phyloP scores from a whole-genome alignment of 306 rosid species.

The Acacia confusa region DNA sequence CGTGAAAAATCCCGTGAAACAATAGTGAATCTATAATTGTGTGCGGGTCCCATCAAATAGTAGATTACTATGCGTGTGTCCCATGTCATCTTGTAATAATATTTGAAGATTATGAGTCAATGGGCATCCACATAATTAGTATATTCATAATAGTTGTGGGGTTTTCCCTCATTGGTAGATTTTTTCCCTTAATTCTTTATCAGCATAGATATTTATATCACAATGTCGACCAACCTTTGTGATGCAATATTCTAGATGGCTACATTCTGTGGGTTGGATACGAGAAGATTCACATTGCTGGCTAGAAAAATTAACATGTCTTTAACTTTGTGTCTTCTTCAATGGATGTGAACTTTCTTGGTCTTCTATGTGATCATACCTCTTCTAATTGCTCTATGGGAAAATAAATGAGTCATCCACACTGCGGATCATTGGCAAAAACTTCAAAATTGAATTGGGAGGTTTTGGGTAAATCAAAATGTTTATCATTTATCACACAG shows the following conservation, averaged over 20 bases:
- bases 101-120: no score
- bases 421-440: neutral
- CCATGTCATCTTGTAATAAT: no score
- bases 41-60: no score
- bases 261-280: neutral
- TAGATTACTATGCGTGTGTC: no score
- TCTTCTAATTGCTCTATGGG: neutral
- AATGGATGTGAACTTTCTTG: neutral
- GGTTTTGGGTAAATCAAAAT: neutral
- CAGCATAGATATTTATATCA: neutral
- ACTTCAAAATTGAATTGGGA: neutral
- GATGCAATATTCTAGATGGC: neutral
- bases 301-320: neutral
- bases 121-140: no score
- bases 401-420: neutral
- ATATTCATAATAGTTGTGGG: no score
- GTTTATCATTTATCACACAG: neutral
- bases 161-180: neutral
- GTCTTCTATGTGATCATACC: neutral
- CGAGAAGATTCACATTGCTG: neutral
- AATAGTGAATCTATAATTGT: no score
- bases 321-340: neutral
- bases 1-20: no score
- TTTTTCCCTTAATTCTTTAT: neutral
- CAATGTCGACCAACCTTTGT: neutral